Evolutionary conservation across 306 rosid genomes (phyloP).

Genomic region (Castanospermum australe): DNA sequence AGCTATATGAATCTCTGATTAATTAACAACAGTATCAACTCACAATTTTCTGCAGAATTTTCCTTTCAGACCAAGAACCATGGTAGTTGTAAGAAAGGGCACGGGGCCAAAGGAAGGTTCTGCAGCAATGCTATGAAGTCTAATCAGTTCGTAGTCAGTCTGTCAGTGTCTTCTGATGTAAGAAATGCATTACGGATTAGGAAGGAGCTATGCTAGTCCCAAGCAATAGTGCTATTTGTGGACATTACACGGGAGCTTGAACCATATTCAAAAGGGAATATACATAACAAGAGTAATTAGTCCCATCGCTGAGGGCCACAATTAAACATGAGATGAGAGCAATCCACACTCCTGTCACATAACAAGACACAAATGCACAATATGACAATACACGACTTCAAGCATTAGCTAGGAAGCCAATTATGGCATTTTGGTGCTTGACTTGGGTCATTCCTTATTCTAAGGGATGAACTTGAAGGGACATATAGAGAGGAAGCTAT

Average conservation of each 20-base stretch:
- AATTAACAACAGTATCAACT: not conserved
- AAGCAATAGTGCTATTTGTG: not conserved
- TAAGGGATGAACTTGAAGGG: slow-evolving; percentile 12
- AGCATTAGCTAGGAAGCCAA: slow-evolving; percentile 5
- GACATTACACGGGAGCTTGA: not conserved
- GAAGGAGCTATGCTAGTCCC: not conserved
- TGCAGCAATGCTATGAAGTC: not conserved
- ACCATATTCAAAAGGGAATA: not conserved
- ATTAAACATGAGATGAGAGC: not conserved
- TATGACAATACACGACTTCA: not conserved
- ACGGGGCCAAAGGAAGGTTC: not conserved
- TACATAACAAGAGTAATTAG: not conserved
- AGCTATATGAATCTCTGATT: not conserved
- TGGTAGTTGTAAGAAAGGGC: not conserved
- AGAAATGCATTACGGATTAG: not conserved
- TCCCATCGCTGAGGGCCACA: not conserved
- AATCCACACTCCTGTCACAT: not conserved
- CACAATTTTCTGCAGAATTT: not conserved
- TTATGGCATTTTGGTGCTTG: slow-evolving; percentile 24
- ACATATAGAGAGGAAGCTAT: not conserved
- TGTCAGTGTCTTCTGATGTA: not conserved
- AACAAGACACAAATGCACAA: slow-evolving; percentile 2
- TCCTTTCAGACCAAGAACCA: not conserved
- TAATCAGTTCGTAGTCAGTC: not conserved
- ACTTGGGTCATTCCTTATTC: slow-evolving; percentile 16